Base-by-base conservation (phyloP, 2,329 filamentous ascomycete genomes). In the Penicillium brasilianum region DNA sequence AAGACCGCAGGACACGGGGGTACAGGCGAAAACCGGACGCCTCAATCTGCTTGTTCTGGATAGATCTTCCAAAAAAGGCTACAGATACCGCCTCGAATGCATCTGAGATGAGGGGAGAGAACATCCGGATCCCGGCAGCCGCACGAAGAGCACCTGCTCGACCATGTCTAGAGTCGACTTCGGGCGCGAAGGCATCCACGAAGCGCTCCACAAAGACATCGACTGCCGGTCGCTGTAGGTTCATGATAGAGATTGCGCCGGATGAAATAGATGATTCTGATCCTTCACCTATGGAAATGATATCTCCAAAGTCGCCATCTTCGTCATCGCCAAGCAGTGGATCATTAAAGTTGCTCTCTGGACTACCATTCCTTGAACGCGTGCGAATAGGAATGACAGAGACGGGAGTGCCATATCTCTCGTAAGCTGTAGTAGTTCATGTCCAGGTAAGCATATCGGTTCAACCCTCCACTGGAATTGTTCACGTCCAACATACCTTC, bases 181-280 rank as follows among this genome's bases (percentile, higher is more conserved):
- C 63, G 1, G 76, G 76, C 55, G 76, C 77, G 39, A 78, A 78
- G 5, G 76, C 76, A 57, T 78, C 76, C 8, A 78, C 70, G 34
- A 78, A 78, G 4, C 76, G 75, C 53, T 76, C 73, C 13, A 78
- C 72, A 55, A 76, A 77, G 7, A 74, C 66, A 60, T 78, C 76
- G 2, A 76, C 61, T 32, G 70, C 70, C 2, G 72, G 72, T 36
- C 64, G 60, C 22, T 68, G 61, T 49, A 66, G 57, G 20, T 60
- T 65, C 49, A 73, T 66, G 4, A 68, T 58, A 7, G 65, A 66
- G 0, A 73, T 61, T 5, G 64, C 58, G 14, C 68, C 61, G 6
- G 72, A 68, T 2, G 61, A 66, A 14, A 61, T 61, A 4, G 63
- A 64, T 8, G 71, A 72, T 53, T 71, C 71, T 1, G 66, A 69